Conservation (phyloP, 1,284 basidiomycete species). For the Leccinum angustisporum region DNA sequence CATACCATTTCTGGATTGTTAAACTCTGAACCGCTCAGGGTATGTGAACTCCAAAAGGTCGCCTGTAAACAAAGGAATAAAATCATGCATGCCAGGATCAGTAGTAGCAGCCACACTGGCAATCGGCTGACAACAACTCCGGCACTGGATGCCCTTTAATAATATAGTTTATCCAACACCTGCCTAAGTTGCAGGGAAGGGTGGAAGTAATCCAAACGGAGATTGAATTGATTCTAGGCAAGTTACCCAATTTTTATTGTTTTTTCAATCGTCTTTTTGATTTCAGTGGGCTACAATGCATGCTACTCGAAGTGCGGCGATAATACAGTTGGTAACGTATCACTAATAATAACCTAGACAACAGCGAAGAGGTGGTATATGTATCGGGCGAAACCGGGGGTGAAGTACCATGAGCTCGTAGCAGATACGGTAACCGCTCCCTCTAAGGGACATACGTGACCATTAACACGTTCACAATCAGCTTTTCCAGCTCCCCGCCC, state of each 20-base stretch:
- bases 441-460: constrained; percentile 56
- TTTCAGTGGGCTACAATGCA: background rate
- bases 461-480: constrained; percentile 70
- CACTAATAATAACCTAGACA: constrained; percentile 4
- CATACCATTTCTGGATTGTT: background rate
- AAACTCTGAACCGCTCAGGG: background rate
- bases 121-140: background rate
- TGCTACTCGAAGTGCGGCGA: background rate
- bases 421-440: background rate
- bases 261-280: background rate
- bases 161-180: no score
- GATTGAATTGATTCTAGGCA: background rate
- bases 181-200: no score
- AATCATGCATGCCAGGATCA: background rate
- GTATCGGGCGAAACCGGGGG: constrained; percentile 1
- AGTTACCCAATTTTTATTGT: background rate
- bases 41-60: background rate
- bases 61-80: background rate
- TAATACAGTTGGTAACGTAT: constrained; percentile 18
- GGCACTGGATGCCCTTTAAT: background rate
- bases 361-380: background rate
- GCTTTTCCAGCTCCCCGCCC: constrained; percentile 62
- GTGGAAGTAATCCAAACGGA: background rate
- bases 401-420: background rate
- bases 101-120: no score